Percentiles rank a stretch among this genome's conserved stretches.
Conservation (phyloP, 306 rosid genomes). For the Lagenaria siceraria region DNA sequence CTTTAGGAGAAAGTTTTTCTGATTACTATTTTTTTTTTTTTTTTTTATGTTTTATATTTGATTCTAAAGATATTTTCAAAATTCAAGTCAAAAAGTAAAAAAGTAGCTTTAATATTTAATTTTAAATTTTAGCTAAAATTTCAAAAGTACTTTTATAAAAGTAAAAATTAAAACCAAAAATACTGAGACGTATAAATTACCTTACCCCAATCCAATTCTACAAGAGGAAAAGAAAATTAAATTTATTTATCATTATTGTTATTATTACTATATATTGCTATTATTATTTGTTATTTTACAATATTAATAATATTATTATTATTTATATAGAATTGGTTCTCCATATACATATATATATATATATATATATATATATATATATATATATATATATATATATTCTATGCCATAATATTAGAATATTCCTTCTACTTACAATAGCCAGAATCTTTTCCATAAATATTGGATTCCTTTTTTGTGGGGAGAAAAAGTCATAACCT, state of each 20-base stretch:
- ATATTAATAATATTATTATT: no score
- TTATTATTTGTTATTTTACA: no score
- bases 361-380: no score
- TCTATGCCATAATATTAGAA: not conserved
- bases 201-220: no score
- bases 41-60: no score
- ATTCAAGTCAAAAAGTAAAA: no score
- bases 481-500: not conserved
- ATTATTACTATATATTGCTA: not conserved
- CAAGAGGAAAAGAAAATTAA: no score
- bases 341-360: no score
- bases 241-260: not conserved
- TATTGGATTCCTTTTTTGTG: constrained; percentile 1
- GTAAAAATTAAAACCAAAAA: not conserved
- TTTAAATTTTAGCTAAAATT: not conserved
- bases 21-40: no score
- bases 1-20: not conserved
- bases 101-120: no score
- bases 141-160: not conserved
- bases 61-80: not conserved
- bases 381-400: not conserved
- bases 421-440: not conserved
- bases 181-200: no score
- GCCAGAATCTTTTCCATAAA: not conserved
- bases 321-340: no score